Evolutionary conservation across 2,329 filamentous ascomycete species (phyloP).

Genomic region (Pyricularia sp.): DNA sequence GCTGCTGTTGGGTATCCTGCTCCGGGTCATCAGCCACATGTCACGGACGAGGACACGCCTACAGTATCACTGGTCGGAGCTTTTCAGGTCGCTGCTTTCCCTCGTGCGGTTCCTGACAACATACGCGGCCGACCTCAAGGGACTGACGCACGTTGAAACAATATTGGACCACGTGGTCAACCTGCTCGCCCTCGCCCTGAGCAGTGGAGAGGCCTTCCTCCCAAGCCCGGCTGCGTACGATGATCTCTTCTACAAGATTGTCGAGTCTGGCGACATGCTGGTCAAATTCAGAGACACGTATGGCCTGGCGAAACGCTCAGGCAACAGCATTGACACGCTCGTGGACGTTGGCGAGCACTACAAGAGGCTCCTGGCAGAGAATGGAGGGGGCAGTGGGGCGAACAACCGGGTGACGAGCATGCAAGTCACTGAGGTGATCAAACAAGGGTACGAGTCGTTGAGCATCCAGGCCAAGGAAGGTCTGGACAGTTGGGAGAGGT

Average conservation of each 20-base stretch:
- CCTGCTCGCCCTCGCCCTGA: slow-evolving; percentile 74
- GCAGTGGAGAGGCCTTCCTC: slow-evolving; percentile 81
- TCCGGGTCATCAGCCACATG: slow-evolving; percentile 76
- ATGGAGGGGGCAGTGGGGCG: slow-evolving; percentile 29
- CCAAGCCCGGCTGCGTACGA: slow-evolving; percentile 84
- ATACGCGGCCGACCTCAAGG: slow-evolving; percentile 70
- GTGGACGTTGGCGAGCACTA: slow-evolving; percentile 81
- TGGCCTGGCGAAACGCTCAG: slow-evolving; percentile 43
- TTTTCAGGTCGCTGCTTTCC: slow-evolving; percentile 82
- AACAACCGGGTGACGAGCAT: slow-evolving; percentile 67
- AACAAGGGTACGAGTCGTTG: slow-evolving; percentile 90
- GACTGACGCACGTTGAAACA: slow-evolving; percentile 57
- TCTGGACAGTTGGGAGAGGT: slow-evolving; percentile 76
- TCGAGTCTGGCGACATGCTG: slow-evolving; percentile 80
- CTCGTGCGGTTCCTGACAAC: slow-evolving; percentile 85
- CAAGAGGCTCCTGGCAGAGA: slow-evolving; percentile 61
- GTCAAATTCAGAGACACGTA: slow-evolving; percentile 76
- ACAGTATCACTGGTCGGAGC: slow-evolving; percentile 86
- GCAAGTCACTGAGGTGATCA: slow-evolving; percentile 86
- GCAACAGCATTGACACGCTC: slow-evolving; percentile 73
- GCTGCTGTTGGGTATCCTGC: slow-evolving; percentile 69
- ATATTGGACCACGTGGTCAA: slow-evolving; percentile 74
- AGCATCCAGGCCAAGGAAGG: slow-evolving; percentile 86
- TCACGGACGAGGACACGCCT: slow-evolving; percentile 75
- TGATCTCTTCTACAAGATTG: slow-evolving; percentile 96